Evolutionary conservation across 805 yeast genomes (phyloP).

Genomic region (Hanseniaspora mollemarum): DNA sequence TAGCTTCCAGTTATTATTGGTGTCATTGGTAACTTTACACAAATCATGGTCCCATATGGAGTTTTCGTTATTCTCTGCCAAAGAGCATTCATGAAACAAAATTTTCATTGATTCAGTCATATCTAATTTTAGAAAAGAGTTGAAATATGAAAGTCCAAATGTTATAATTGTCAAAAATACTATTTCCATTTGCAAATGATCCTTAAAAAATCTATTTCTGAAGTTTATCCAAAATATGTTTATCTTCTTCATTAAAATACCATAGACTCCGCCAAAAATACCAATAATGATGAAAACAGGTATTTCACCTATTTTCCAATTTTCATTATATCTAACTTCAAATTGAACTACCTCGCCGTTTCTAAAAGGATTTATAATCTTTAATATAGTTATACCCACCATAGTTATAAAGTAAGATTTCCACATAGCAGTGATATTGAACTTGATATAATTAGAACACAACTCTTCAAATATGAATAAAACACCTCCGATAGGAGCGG

Average conservation of each 20-base stretch:
- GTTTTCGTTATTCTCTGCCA: slow-evolving; percentile 28
- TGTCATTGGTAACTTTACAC: slow-evolving; percentile 31
- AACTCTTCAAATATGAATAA: slow-evolving; percentile 88
- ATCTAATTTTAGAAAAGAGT: slow-evolving; percentile 67
- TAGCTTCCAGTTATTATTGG: slow-evolving; percentile 20
- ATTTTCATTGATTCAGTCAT: slow-evolving; percentile 94
- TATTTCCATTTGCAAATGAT: slow-evolving; percentile 60
- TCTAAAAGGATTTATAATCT: slow-evolving; percentile 79
- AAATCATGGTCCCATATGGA: slow-evolving; percentile 34
- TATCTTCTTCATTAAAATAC: slow-evolving; percentile 60
- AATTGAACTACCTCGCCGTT: slow-evolving; percentile 90
- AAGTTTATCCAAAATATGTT: slow-evolving; percentile 68
- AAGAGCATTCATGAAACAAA: slow-evolving; percentile 69
- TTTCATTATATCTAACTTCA: slow-evolving; percentile 74
- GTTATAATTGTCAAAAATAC: slow-evolving; percentile 54
- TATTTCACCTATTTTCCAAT: slow-evolving; percentile 79
- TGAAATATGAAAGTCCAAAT: slow-evolving; percentile 68
- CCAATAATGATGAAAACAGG: slow-evolving; percentile 73
- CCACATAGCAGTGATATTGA: slow-evolving; percentile 69
- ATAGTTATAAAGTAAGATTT: slow-evolving; percentile 83
- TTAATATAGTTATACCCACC: slow-evolving; percentile 70
- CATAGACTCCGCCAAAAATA: slow-evolving; percentile 83
- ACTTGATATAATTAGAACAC: slow-evolving; percentile 36
- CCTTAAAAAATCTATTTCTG: slow-evolving; percentile 52
- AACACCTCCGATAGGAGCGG: slow-evolving; percentile 94